phyloP scores from a whole-genome alignment of 805 yeast species.

The Metschnikowia similis region DNA sequence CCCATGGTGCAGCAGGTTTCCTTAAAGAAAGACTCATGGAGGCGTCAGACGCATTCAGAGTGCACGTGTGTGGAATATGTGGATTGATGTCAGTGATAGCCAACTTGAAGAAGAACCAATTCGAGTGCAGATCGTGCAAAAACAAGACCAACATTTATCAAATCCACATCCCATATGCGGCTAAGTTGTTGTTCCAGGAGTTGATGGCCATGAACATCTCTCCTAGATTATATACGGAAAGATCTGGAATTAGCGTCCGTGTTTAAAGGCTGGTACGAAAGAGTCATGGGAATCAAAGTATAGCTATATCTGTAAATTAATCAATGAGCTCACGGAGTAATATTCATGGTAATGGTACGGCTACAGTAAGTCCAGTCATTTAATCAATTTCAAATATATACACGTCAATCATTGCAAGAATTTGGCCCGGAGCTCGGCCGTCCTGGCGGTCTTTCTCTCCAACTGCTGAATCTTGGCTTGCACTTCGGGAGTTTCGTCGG shows the following conservation, averaged over 20 bases:
- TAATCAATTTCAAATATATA: slow-evolving; percentile 3
- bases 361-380: not conserved
- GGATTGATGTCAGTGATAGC: slow-evolving; percentile 98
- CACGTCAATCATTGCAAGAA: slow-evolving; percentile 15
- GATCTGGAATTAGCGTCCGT: slow-evolving; percentile 54
- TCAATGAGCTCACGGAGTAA: not conserved
- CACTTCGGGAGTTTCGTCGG: slow-evolving; percentile 64
- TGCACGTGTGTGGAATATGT: slow-evolving; percentile 96
- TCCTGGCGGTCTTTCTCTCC: slow-evolving; percentile 28
- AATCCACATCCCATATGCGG: slow-evolving; percentile 97
- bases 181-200: slow-evolving; percentile 96
- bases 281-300: not conserved
- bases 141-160: slow-evolving; percentile 98
- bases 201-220: slow-evolving; percentile 99
- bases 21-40: slow-evolving; percentile 97
- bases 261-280: slow-evolving; percentile 15
- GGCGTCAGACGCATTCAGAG: slow-evolving; percentile 98
- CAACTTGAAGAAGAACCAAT: slow-evolving; percentile 93
- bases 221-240: slow-evolving; percentile 94
- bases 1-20: slow-evolving; percentile 99
- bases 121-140: slow-evolving; percentile 97
- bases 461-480: slow-evolving; percentile 39
- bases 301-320: not conserved
- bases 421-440: slow-evolving; percentile 32
- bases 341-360: not conserved